Conservation (phyloP, 345 rosid species). For the Isatis tinctoria region DNA sequence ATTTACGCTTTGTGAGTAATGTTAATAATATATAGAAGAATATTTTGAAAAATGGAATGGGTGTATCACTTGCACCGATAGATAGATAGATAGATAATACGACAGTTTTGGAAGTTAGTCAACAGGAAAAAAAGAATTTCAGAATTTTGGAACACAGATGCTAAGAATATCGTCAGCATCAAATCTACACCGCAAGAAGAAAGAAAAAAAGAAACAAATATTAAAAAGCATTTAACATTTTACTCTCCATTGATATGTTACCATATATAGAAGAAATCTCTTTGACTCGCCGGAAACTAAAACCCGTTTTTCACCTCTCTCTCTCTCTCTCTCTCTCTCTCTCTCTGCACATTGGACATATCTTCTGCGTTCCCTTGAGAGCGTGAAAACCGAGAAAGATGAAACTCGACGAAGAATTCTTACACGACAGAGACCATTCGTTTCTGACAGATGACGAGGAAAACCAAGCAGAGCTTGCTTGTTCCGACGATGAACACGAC, state of each 20-base stretch:
- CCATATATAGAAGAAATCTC: conserved; percentile 29
- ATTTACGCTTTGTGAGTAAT: not conserved
- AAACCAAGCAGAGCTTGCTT: conserved; percentile 54
- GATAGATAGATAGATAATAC: not conserved
- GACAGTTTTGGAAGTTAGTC: conserved; percentile 22
- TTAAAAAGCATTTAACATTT: not conserved
- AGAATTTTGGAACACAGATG: not conserved
- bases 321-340: not conserved
- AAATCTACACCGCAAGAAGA: conserved; percentile 24
- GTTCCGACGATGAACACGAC: conserved; percentile 35
- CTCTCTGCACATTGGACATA: not conserved
- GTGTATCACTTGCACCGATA: not conserved
- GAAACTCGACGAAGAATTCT: conserved; percentile 68
- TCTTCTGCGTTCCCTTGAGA: not conserved
- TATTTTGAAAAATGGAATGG: conserved; percentile 19
- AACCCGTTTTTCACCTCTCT: not conserved
- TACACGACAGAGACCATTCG: conserved; percentile 57
- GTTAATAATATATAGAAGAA: not conserved
- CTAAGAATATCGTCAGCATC: not conserved
- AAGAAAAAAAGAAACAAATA: not conserved
- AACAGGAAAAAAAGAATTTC: not conserved
- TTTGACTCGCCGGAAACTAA: conserved; percentile 15
- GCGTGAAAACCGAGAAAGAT: conserved; percentile 21
- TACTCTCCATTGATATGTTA: not conserved
- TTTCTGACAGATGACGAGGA: conserved; percentile 79